Conservation (phyloP, 116 monocot species). For the Cymodocea nodosa region DNA sequence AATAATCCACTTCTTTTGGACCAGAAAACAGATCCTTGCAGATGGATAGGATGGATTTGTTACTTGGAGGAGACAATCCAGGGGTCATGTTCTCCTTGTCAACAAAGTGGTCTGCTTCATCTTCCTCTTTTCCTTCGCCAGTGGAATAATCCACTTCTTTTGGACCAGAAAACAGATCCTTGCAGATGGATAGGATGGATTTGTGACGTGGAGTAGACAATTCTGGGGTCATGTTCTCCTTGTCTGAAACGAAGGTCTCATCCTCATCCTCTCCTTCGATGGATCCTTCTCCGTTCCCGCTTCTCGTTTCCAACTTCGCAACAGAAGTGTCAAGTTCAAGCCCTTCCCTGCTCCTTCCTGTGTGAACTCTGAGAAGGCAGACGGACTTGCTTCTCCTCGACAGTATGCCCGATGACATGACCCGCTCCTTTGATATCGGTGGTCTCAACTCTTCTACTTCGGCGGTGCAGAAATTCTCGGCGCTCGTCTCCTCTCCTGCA, state of each 20-base stretch:
- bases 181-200: too few relatives aligned
- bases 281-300: neutral
- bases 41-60: too few relatives aligned
- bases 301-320: neutral
- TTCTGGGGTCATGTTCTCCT: slow-evolving; percentile 3
- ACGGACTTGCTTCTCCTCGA: slow-evolving; percentile 58
- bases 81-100: neutral
- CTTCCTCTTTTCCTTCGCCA: too few relatives aligned
- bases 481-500: neutral
- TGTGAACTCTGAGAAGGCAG: slow-evolving; percentile 36
- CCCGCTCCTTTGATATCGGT: slow-evolving; percentile 13
- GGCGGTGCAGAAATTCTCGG: neutral
- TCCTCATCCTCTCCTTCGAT: slow-evolving; percentile 3
- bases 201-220: neutral
- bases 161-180: too few relatives aligned
- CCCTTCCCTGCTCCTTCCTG: slow-evolving; percentile 13
- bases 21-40: too few relatives aligned
- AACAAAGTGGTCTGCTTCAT: too few relatives aligned
- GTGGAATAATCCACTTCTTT: too few relatives aligned
- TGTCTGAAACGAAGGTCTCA: slow-evolving; percentile 3
- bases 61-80: neutral
- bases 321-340: neutral
- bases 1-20: too few relatives aligned
- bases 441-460: neutral
- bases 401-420: slow-evolving; percentile 32